Base-by-base conservation (phyloP, 805 yeast genomes). In the Candida morakotiae region DNA sequence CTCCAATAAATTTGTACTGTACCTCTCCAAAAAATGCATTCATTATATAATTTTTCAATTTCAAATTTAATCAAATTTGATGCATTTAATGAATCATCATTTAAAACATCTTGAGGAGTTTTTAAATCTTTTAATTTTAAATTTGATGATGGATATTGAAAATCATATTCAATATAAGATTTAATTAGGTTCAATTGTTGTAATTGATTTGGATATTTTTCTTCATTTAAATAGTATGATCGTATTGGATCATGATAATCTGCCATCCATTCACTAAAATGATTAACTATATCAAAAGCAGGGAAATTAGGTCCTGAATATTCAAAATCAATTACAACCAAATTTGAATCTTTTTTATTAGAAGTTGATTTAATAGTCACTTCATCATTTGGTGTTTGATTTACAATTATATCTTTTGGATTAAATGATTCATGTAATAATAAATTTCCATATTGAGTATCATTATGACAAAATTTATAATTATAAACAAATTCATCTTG, bases 261-360 rank as follows among this genome's bases (percentile, higher is more conserved):
- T 34, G 87, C 75, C 97, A 89, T 93, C 98, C 98, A 91, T 64
- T 91, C 98, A 46, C 85, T 75, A 48, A 93, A 85, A 64, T 93
- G 98, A 58, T 93, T 89, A 10, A 89, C 89, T 39, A 93, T 76
- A 56, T 93, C 98, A 55, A 71, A 87, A 2, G 94, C 95, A 1
- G 95, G 87, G 31, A 81, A 69, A 53, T 89, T 93, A 9, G 95
- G 80, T 1, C 96, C 97, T 0, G 96, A 80, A 58, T 91, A 93
- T 62, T 93, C 98, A 58, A 93, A 93, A 58, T 93, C 98, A 52
- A 93, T 93, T 9, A 93, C 98, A 9, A 86, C 95, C 41, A 91
- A 69, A 54, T 80, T 83, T 17, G 38, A 40, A 48, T 67, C 73
- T 38, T 55, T 52, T 35, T 56, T 62, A 39, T 53, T 55, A 35